Conservation (phyloP, 2,329 filamentous ascomycete genomes). For the Claviceps sorghi region DNA sequence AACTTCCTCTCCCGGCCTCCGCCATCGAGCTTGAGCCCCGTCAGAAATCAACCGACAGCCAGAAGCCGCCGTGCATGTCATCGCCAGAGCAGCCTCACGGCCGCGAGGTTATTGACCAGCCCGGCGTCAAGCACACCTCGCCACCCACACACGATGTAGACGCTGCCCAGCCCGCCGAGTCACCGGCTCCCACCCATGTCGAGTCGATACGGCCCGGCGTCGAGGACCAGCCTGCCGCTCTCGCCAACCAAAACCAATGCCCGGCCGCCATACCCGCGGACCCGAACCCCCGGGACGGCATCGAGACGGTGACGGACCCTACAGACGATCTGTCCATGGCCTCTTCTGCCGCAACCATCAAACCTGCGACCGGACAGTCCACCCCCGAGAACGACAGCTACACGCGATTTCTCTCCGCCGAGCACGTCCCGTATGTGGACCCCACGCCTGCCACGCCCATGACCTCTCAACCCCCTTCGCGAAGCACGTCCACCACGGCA, state of each 20-base stretch:
- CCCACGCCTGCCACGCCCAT: slow-evolving; percentile 43
- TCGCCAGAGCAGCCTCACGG: slow-evolving; percentile 17
- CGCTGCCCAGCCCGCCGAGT: neutral
- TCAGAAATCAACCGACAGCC: neutral
- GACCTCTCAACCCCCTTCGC: slow-evolving; percentile 40
- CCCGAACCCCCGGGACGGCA: no score
- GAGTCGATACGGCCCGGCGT: neutral
- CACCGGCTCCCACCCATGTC: neutral
- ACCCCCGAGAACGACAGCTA: slow-evolving; percentile 18
- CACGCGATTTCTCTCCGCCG: slow-evolving; percentile 31
- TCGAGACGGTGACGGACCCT: neutral
- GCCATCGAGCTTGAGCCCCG: neutral
- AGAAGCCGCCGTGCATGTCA: slow-evolving; percentile 20
- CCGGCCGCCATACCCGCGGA: neutral
- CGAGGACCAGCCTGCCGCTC: neutral
- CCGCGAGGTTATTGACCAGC: slow-evolving; percentile 10
- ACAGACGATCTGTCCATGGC: slow-evolving; percentile 26
- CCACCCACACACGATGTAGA: slow-evolving; percentile 1
- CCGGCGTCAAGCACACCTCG: slow-evolving; percentile 2
- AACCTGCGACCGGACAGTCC: slow-evolving; percentile 26
- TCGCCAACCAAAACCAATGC: no score
- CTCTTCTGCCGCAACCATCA: slow-evolving; percentile 34
- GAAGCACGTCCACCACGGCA: slow-evolving; percentile 42
- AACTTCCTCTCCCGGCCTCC: neutral
- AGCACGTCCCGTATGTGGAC: slow-evolving; percentile 37